Base-by-base conservation (phyloP, 768 basidiomycete species). In the Tricholoma bakamatsutake region DNA sequence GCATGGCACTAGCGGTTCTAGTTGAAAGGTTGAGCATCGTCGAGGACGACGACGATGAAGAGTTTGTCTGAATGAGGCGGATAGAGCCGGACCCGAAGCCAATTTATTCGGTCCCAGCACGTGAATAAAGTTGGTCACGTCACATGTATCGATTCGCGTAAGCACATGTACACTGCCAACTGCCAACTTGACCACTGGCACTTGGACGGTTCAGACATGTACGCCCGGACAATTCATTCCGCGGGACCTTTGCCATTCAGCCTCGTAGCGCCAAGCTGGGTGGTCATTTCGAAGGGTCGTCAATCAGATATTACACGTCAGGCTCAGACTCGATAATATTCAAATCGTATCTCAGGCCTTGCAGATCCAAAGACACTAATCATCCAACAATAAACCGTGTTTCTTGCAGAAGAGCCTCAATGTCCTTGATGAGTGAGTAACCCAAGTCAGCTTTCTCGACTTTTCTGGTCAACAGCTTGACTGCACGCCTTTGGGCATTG, bases 1-100 rank as follows among this genome's bases (percentile, higher is more conserved):
- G 79, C 63, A 82, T 64, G 33, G 77, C 81, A 70, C 75, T 69
- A 47, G 80, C 78, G 58, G 81, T 76, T 71, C 77, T 74, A 58
- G 74, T 74, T 47, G 82, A 73, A 69, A 83, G 68, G 68, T 78
- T 77, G 69, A 85, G 74, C 85, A 87, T 87, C 80, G 81, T 76
- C 76, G 63, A 55, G 8, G 28, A 12, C 66, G 70, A 67, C 61
- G 60, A 52, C 34, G 42, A 45, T 5, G 59, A 61, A 47, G 55
- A 58, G 62, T 56, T 62, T 61, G 58, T 50, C 12, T 18, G n/a
- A 56, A 62, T 54, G 58, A 61, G 62, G 65, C 64, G 69, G 68
- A 69, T 59, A 63, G 66, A 71, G 68, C 69, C 72, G 70, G 70
- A 63, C 67, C 64, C 62, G 21, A 24, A 24, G 21, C 21, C 21